Percentiles rank a stretch among this genome's conserved stretches.
Evolutionary conservation across 768 basidiomycete genomes (phyloP).

Genomic region (Inosperma sp.): DNA sequence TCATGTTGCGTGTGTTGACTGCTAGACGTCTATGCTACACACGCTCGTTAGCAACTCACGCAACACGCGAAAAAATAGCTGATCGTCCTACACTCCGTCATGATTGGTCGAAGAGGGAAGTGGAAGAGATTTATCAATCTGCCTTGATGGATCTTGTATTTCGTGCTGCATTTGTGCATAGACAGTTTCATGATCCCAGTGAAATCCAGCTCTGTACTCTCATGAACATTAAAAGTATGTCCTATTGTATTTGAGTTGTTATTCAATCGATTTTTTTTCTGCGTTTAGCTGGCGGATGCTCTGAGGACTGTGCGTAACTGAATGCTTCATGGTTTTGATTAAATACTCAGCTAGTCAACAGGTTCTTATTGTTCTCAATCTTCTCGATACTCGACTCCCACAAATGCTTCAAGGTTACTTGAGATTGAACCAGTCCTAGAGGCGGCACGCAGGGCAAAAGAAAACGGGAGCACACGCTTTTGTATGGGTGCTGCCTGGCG

Average conservation of each 20-base stretch:
- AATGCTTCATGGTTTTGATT: neutral
- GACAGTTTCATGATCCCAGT: constrained; percentile 78
- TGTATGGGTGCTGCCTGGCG: constrained; percentile 99
- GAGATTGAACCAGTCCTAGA: constrained; percentile 90
- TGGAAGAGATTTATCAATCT: constrained; percentile 79
- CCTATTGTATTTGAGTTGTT: constrained; percentile 22
- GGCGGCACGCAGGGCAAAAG: constrained; percentile 91
- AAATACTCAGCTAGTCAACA: constrained; percentile 23
- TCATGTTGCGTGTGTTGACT: constrained; percentile 39
- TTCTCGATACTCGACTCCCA: constrained; percentile 84
- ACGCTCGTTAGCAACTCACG: constrained; percentile 63
- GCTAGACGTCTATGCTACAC: constrained; percentile 28
- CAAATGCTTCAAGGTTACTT: constrained; percentile 81
- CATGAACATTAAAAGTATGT: constrained; percentile 97
- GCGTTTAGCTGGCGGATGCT: constrained; percentile 80
- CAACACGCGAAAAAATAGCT: constrained; percentile 28
- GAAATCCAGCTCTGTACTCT: constrained; percentile 96
- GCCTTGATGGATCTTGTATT: constrained; percentile 89
- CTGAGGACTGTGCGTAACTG: constrained; percentile 77
- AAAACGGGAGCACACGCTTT: constrained; percentile 93
- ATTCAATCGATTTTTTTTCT: constrained; percentile 11
- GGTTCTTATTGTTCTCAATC: constrained; percentile 98
- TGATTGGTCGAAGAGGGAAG: constrained; percentile 75
- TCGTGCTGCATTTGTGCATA: constrained; percentile 77
- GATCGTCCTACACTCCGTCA: constrained; percentile 36